phyloP scores from a whole-genome alignment of 179 eudicot genomes.

The Silene vulgaris region DNA sequence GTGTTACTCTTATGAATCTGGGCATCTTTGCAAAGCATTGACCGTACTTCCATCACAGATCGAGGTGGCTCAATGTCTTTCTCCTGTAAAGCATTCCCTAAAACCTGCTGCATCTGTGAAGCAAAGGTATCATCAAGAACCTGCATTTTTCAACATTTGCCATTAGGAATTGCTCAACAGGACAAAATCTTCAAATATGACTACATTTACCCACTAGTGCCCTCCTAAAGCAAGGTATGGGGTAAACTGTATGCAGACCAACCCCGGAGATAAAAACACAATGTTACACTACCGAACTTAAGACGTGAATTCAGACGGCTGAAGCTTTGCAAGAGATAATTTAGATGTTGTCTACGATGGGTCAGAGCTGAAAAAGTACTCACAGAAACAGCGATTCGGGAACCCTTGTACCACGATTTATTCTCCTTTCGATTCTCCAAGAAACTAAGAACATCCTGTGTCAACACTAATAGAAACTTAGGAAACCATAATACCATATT shows the following conservation, averaged over 20 bases:
- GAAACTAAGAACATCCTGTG: constrained; percentile 68
- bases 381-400: constrained; percentile 67
- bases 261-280: neutral
- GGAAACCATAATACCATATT: neutral
- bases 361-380: constrained; percentile 27
- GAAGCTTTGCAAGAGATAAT: neutral
- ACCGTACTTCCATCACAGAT: constrained; percentile 59
- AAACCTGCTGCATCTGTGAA: constrained; percentile 70
- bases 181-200: too few species aligned
- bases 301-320: neutral
- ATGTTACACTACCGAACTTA: neutral
- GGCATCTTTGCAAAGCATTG: constrained; percentile 69
- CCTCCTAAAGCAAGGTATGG: too few species aligned
- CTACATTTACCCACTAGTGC: neutral
- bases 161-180: neutral
- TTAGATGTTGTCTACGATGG: neutral
- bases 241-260: neutral
- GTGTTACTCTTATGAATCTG: constrained; percentile 38
- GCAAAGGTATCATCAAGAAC: constrained; percentile 79
- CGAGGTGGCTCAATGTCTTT: constrained; percentile 83
- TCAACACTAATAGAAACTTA: constrained; percentile 9
- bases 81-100: constrained; percentile 66
- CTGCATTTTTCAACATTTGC: constrained; percentile 33
- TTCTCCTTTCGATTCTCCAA: constrained; percentile 68
- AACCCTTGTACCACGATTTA: constrained; percentile 65